These are phyloP conservation scores for Ustilago sp. DNA, from an alignment of 1,284 basidiomycete genomes.

Conservation along the genomic window DNA sequence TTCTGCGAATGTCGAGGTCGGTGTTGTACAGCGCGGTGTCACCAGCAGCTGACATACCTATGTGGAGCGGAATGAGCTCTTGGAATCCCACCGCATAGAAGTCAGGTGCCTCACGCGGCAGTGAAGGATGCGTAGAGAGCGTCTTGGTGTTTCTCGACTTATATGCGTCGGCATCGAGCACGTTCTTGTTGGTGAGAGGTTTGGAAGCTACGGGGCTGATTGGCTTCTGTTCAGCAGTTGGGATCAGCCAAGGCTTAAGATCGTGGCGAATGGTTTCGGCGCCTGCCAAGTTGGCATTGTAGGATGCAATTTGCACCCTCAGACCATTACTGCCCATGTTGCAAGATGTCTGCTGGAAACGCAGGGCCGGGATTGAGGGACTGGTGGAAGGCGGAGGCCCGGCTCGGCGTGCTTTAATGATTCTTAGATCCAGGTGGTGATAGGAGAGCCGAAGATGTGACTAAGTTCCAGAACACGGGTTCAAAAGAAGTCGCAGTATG, in stretches of 20 bases:
- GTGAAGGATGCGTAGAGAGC: conserved; percentile 37
- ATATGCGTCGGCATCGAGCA: conserved; percentile 31
- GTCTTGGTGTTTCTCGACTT: conserved; percentile 43
- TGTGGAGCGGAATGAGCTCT: conserved; percentile 81
- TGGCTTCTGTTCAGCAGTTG: conserved; percentile 59
- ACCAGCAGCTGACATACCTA: conserved; percentile 69
- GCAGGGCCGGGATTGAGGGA: not conserved
- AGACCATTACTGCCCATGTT: conserved; percentile 41
- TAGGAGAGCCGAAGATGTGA: not conserved
- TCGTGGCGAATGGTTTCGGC: conserved; percentile 69
- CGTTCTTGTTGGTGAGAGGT: conserved; percentile 38
- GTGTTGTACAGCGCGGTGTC: conserved; percentile 75
- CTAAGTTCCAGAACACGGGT: too few relatives aligned
- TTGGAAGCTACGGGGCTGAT: conserved; percentile 69
- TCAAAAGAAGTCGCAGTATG: not conserved
- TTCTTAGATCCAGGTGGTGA: too few relatives aligned
- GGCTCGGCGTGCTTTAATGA: too few relatives aligned
- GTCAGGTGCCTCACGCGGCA: conserved; percentile 72
- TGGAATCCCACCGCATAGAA: conserved; percentile 90
- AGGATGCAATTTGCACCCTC: conserved; percentile 83
- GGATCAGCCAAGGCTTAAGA: conserved; percentile 67
- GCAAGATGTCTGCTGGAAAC: not conserved
- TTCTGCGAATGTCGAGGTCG: conserved; percentile 73
- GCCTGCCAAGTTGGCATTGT: conserved; percentile 85
- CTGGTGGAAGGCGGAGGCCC: not conserved